Percentiles rank a stretch among this genome's conserved stretches.
Conservation (phyloP, 345 rosid species). For the Eucalyptus sideroxylon region DNA sequence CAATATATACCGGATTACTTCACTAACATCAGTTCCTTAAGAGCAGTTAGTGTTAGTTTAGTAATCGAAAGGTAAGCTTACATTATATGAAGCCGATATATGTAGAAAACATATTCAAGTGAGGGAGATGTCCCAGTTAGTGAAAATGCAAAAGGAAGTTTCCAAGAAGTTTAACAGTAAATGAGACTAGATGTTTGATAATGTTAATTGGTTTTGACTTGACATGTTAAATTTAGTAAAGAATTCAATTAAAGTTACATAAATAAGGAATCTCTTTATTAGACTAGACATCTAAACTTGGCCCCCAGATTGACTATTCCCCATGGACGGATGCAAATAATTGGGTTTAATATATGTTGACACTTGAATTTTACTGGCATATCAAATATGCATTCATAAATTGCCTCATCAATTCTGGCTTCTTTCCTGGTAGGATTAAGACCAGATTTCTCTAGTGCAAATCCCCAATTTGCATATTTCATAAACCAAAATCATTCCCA, state of each 20-base stretch:
- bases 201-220: not conserved
- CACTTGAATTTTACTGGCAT: not conserved
- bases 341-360: not conserved
- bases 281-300: not conserved
- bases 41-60: not conserved
- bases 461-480: not conserved
- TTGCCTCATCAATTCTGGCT: not conserved
- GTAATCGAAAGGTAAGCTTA: not conserved
- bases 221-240: not conserved
- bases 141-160: not conserved
- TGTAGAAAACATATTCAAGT: not conserved
- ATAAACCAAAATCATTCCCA: not conserved
- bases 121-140: not conserved
- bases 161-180: not conserved
- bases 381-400: not conserved
- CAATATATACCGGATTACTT: not conserved
- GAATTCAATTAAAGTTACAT: not conserved
- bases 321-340: not conserved
- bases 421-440: not conserved
- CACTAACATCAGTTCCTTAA: not conserved
- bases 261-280: not conserved
- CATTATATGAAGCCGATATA: not conserved
- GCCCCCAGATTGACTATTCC: not conserved
- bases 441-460: not conserved
- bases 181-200: not conserved